These are phyloP conservation scores for Backusella sp. DNA, from an alignment of 192 early-diverging fungal genomes.

Conservation along the genomic window DNA sequence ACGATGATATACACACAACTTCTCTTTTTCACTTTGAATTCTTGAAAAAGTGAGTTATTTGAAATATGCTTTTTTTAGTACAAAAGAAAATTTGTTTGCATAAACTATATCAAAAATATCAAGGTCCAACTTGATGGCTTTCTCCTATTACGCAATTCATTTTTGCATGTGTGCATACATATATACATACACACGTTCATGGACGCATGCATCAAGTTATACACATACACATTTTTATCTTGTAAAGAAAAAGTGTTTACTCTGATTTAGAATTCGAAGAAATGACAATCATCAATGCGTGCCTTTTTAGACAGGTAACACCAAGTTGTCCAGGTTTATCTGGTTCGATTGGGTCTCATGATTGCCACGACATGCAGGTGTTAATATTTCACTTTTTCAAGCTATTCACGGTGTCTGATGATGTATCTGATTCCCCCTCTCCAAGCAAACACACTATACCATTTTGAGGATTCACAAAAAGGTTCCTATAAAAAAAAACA, in stretches of 20 bases:
- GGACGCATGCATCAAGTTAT: too few relatives aligned
- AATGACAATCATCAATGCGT: background rate
- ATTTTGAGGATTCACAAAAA: background rate
- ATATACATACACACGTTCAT: background rate
- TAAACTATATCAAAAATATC: background rate
- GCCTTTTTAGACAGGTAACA: background rate
- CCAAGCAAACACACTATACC: background rate
- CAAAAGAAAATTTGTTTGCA: background rate
- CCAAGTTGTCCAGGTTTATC: background rate
- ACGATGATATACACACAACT: background rate
- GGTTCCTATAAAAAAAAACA: background rate
- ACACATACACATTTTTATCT: background rate
- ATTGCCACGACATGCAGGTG: background rate
- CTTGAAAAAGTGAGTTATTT: conserved; percentile 2
- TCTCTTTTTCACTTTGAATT: background rate
- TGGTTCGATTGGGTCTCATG: background rate
- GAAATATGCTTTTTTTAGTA: conserved; percentile 8
- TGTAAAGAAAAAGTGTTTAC: background rate
- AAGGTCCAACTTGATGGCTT: background rate
- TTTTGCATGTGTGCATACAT: background rate
- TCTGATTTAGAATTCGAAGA: too few relatives aligned
- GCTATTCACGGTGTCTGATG: background rate
- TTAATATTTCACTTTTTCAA: background rate
- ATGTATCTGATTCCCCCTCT: background rate
- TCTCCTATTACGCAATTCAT: background rate